phyloP scores from a whole-genome alignment of 352 stramenopile genomes.

The Phytophthora idaei region DNA sequence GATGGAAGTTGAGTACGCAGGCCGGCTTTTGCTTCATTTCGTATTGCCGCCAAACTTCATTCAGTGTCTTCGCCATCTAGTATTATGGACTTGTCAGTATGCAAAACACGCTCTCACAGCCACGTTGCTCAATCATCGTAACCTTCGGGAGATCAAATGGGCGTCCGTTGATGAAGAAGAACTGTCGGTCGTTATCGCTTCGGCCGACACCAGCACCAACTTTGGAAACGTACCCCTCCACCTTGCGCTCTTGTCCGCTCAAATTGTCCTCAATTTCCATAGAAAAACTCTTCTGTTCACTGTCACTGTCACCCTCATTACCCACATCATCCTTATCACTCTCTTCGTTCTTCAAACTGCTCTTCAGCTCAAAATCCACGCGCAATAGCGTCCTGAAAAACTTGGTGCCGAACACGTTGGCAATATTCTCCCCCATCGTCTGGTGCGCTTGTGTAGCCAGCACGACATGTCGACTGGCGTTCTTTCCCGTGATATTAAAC shows the following conservation, averaged over 20 bases:
- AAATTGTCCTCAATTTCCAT: constrained; percentile 30
- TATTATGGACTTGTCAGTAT: constrained; percentile 3
- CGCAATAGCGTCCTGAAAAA: constrained; percentile 84
- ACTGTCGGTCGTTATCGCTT: constrained; percentile 92
- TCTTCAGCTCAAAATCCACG: constrained; percentile 76
- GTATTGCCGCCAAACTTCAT: constrained; percentile 92
- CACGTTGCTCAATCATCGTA: neutral
- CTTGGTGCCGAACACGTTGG: constrained; percentile 91
- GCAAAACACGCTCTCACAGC: neutral
- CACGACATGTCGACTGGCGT: constrained; percentile 53
- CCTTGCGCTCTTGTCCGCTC: constrained; percentile 35
- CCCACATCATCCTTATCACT: constrained; percentile 20
- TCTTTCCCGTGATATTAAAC: constrained; percentile 62
- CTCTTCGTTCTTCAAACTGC: constrained; percentile 19
- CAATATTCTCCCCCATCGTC: constrained; percentile 84
- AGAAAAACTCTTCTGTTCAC: constrained; percentile 16
- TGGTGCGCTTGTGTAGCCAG: constrained; percentile 73
- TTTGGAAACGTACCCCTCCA: constrained; percentile 78
- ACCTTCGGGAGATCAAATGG: constrained; percentile 94
- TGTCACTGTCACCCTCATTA: constrained; percentile 26
- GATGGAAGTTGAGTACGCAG: constrained; percentile 91
- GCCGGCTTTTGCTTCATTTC: constrained; percentile 94
- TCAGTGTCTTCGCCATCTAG: constrained; percentile 74
- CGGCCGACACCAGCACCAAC: constrained; percentile 71
- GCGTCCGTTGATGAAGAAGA: constrained; percentile 96